Base-by-base conservation (phyloP, 441 rosid species). In the Capsella rubella region DNA sequence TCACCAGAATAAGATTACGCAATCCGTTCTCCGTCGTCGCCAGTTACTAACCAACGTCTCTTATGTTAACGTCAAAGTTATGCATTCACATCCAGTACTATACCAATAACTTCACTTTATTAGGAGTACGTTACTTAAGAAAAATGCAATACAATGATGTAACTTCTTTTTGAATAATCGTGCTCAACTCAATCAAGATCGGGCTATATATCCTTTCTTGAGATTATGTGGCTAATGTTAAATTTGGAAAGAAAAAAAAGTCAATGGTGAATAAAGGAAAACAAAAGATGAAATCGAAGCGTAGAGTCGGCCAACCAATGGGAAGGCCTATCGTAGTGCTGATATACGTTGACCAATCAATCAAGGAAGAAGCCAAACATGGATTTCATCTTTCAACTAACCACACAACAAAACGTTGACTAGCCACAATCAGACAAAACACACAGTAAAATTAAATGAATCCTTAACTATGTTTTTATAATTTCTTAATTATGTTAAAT, bases 311-410 rank as follows among this genome's bases (percentile, higher is more conserved):
- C 47, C 56, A 65, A 49, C 67, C 67, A 58, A 58, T 50, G 37
- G n/a, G 28, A n/a, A 49, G 25, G 11, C 29, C 6, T 16, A 7
- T 59, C 55, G 18, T 50, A 27, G 28, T 49, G 46, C 47, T 51
- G 39, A 42, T 50, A 27, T 58, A 5, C 47, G 62, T 67, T 67
- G 78, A 74, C 78, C 27, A 42, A 37, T 16, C 27, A 15, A 45
- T 42, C 5, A 37, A 35, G 3, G 13, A 56, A 8, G 45, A 3
- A 43, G 60, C 35, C 69, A 37, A 65, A 64, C 42, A 35, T 4
- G 32, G 25, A 21, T 21, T 21, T 21, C 25, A 21, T 32, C 47
- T 55, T 28, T 18, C 37, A 56, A 49, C 37, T 49, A 27, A 49
- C 25, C 35, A 21, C 35, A 49, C 67, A 49, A 28, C 56, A 39